Evolutionary conservation across 371 early-diverging fungal species (phyloP).

Genomic region (Mucor circinelloides): DNA sequence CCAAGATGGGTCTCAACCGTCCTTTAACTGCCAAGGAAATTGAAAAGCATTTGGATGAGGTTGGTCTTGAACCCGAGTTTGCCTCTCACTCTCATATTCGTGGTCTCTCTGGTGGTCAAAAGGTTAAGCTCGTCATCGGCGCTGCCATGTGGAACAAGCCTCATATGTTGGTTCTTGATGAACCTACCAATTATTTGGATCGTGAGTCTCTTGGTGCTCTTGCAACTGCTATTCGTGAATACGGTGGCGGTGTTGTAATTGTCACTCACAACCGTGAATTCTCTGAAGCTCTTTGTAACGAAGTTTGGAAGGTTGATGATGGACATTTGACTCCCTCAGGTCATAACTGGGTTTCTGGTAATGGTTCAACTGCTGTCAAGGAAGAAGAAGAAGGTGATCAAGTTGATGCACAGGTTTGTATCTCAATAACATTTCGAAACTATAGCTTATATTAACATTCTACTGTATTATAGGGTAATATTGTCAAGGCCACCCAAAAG

Average conservation of each 20-base stretch:
- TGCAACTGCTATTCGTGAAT: slow-evolving; percentile 66
- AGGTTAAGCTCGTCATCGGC: slow-evolving; percentile 87
- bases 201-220: slow-evolving; percentile 77
- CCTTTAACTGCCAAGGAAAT: slow-evolving; percentile 67
- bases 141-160: slow-evolving; percentile 86
- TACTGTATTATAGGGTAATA: slow-evolving; percentile 29
- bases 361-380: slow-evolving; percentile 39
- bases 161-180: slow-evolving; percentile 87
- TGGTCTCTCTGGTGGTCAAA: slow-evolving; percentile 91
- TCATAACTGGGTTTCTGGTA: slow-evolving; percentile 56
- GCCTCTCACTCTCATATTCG: slow-evolving; percentile 83
- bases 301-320: slow-evolving; percentile 75
- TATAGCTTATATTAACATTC: too few species aligned
- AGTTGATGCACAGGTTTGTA: slow-evolving; percentile 37
- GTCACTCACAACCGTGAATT: slow-evolving; percentile 78
- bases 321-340: slow-evolving; percentile 58
- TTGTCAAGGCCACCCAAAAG: slow-evolving; percentile 49
- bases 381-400: slow-evolving; percentile 45
- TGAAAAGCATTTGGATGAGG: slow-evolving; percentile 69
- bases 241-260: slow-evolving; percentile 76
- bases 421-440: too few species aligned
- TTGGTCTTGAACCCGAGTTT: slow-evolving; percentile 73
- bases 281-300: slow-evolving; percentile 68
- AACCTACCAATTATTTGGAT: slow-evolving; percentile 87
- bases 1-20: slow-evolving; percentile 63